phyloP scores from a whole-genome alignment of 306 rosid genomes.

The Betula pendula region DNA sequence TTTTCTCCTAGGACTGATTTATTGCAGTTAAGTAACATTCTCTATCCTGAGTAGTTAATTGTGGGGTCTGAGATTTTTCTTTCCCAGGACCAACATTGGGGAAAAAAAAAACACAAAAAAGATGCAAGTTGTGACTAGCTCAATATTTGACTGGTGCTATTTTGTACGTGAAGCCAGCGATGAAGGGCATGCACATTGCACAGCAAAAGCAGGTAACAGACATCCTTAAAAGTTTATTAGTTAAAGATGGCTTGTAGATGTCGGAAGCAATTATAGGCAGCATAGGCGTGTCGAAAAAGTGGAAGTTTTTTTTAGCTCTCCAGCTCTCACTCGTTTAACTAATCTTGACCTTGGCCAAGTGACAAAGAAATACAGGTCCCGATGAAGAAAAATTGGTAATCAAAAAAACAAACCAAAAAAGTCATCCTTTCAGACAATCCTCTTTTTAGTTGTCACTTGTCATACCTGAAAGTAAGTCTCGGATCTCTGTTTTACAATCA shows the following conservation, averaged over 20 bases:
- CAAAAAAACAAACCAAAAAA: too few species aligned
- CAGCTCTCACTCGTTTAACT: constrained; percentile 23
- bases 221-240: too few species aligned
- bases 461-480: neutral
- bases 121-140: too few species aligned
- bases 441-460: too few species aligned
- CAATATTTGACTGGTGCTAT: too few species aligned
- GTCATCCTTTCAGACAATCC: neutral
- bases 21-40: too few species aligned
- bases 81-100: too few species aligned
- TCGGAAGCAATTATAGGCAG: neutral
- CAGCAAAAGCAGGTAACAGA: neutral
- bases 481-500: neutral
- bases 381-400: neutral
- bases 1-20: too few species aligned
- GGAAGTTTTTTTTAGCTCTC: constrained; percentile 27
- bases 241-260: constrained; percentile 11
- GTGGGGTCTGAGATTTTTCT: too few species aligned
- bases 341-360: neutral
- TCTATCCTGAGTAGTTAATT: too few species aligned
- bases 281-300: constrained; percentile 27
- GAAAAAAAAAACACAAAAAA: too few species aligned
- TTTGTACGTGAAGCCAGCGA: neutral
- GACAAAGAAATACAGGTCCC: neutral
- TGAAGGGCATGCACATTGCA: too few species aligned